Percentiles rank a stretch among this genome's conserved stretches.
Evolutionary conservation across 192 early-diverging fungal genomes (phyloP).

Genomic region (Backusella mclennaniae): DNA sequence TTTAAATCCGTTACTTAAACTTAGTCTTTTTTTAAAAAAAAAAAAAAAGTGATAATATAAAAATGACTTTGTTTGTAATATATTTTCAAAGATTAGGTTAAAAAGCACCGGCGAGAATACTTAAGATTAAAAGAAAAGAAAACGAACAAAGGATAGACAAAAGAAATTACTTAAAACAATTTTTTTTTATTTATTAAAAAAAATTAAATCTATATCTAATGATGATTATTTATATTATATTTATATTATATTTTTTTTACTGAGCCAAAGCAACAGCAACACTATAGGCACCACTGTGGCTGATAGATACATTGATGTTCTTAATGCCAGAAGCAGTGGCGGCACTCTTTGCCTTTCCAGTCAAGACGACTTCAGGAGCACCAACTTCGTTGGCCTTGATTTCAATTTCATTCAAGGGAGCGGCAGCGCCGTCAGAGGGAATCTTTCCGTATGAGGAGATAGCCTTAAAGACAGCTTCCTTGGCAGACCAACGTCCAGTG

Average conservation of each 20-base stretch:
- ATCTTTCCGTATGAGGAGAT: constrained; percentile 70
- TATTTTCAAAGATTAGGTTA: no score
- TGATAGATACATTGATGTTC: constrained; percentile 87
- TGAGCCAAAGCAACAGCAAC: constrained; percentile 82
- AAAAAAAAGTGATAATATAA: no score
- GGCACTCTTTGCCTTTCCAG: constrained; percentile 78
- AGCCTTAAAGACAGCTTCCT: constrained; percentile 96
- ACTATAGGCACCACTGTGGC: constrained; percentile 87
- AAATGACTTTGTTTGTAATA: no score
- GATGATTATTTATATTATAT: not conserved
- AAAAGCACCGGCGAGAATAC: not conserved
- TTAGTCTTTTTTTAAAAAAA: no score
- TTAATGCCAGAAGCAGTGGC: constrained; percentile 68
- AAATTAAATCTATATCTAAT: not conserved
- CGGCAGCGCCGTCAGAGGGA: constrained; percentile 77
- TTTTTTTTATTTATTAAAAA: constrained; percentile 1
- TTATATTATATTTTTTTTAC: constrained; percentile 25
- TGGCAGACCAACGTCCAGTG: constrained; percentile 94
- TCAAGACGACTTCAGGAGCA: constrained; percentile 78
- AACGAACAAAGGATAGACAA: not conserved
- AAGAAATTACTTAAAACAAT: not conserved
- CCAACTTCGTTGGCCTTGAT: constrained; percentile 65
- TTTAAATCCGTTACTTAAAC: no score
- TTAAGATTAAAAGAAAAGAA: not conserved
- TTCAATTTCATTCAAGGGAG: constrained; percentile 90